Base-by-base conservation (phyloP, 805 yeast species). In the Ogataea zsoltii region DNA sequence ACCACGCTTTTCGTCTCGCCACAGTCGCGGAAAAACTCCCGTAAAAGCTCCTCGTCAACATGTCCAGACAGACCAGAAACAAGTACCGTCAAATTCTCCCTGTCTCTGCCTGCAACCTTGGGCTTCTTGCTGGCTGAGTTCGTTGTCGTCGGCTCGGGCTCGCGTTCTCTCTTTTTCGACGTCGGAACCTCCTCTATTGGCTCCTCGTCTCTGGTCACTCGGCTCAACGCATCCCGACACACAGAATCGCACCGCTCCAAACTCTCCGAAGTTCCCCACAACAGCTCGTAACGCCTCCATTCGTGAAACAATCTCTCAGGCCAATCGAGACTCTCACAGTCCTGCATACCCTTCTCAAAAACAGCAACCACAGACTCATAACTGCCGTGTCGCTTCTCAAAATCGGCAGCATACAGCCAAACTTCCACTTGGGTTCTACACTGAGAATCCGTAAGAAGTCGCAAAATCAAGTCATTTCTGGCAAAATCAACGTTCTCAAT, bases 31-130 rank as follows among this genome's bases (percentile, higher is more conserved):
- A 88, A 84, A 42, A 77, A 73, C 1, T 57, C 53, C 2, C 51
- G 42, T 1, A 85, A 40, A 3, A 70, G 68, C 2, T 53, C 46
- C 41, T 77, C 77, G 9, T 71, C 66, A 2, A 65, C 59, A 7
- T 63, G 58, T 0, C 46, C 30, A 0, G 84, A 76, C 2, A 86
- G 53, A 32, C 77, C 72, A 1, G 65, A 59, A 0, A 85, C 80
- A n/a, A 79, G 63, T 0, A 86, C 74, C 0, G 86, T 72, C 13
- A 72, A 68, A 19, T 75, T 66, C 61, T 88, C 95, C 56, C 95
- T 63, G 44, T 79, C 77, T 53, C 88, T 68, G 13, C 31, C 4
- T 13, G 13, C 14, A 28, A 21, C 5, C 25, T 21, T 21, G 5
- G 25, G 25, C 9, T 9, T 21, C 25, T 21, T 21, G 9, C 25